These are phyloP conservation scores for Lolium rigidum DNA, from an alignment of 176 grass and related monocot genomes.

Conservation along the genomic window DNA sequence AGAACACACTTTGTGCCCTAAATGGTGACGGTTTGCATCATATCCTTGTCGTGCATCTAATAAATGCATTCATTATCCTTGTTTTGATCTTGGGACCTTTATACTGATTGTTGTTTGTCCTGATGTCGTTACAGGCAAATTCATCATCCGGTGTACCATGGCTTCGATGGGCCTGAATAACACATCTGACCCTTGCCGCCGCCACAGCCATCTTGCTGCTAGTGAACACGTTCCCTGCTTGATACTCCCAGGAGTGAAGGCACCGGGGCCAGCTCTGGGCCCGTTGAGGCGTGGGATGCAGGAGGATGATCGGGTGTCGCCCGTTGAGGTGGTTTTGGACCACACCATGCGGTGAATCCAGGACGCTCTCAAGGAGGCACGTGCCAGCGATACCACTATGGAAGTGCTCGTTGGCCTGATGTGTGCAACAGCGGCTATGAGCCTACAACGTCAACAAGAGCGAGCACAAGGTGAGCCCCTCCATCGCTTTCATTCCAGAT, in stretches of 20 bases:
- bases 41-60: neutral
- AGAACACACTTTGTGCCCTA: too few relatives aligned
- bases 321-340: conserved; percentile 70
- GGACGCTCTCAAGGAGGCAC: conserved; percentile 85
- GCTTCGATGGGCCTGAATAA: too few relatives aligned
- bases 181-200: too few relatives aligned
- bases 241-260: too few relatives aligned
- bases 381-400: conserved; percentile 70
- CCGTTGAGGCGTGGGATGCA: conserved; percentile 21
- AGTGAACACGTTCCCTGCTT: too few relatives aligned
- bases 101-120: neutral
- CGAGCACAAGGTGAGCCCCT: conserved; percentile 71
- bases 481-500: neutral
- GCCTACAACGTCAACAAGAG: conserved; percentile 64
- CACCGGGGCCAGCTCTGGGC: too few relatives aligned
- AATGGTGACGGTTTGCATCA: neutral
- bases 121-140: neutral
- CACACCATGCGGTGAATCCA: conserved; percentile 84
- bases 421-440: conserved; percentile 63
- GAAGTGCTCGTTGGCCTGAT: conserved; percentile 65
- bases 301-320: conserved; percentile 53
- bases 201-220: too few relatives aligned
- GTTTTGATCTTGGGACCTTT: neutral
- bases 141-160: too few relatives aligned
- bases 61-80: neutral